phyloP scores from a whole-genome alignment of 257 asterid species.

The Leonotis leonurus region DNA sequence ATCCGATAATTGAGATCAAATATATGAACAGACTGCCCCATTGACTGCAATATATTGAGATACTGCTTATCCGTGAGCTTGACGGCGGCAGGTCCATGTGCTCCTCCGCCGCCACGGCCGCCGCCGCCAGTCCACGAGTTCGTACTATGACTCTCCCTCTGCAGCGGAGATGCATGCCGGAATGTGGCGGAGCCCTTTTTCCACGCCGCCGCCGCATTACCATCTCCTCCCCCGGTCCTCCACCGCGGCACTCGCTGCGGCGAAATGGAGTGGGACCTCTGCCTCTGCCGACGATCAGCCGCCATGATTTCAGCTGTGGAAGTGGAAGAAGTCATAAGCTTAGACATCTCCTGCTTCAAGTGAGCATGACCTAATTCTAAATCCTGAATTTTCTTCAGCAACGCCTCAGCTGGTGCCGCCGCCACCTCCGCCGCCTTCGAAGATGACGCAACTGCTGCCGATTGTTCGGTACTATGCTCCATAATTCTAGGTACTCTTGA shows the following conservation, averaged over 20 bases:
- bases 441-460: conserved; percentile 20
- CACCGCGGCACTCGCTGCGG: conserved; percentile 57
- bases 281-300: conserved; percentile 35
- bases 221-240: conserved; percentile 37
- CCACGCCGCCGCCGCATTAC: conserved; percentile 35
- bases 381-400: conserved; percentile 77
- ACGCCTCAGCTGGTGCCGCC: conserved; percentile 56
- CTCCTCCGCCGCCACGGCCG: conserved; percentile 25
- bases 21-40: conserved; percentile 91
- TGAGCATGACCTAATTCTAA: conserved; percentile 78
- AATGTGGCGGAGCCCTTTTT: conserved; percentile 62
- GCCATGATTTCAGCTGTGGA: conserved; percentile 37
- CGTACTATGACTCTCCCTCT: conserved; percentile 55
- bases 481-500: conserved; percentile 19
- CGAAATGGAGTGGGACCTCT: conserved; percentile 86
- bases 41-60: conserved; percentile 83
- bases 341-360: conserved; percentile 77
- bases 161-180: conserved; percentile 75
- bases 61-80: conserved; percentile 75
- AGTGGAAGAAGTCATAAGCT: conserved; percentile 54
- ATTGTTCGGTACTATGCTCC: conserved; percentile 34
- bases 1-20: conserved; percentile 55
- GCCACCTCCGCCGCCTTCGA: conserved; percentile 18
- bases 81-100: conserved; percentile 38
- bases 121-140: conserved; percentile 21